Evolutionary conservation across 805 yeast species (phyloP).

Genomic region (Schwanniomyces polymorphus): DNA sequence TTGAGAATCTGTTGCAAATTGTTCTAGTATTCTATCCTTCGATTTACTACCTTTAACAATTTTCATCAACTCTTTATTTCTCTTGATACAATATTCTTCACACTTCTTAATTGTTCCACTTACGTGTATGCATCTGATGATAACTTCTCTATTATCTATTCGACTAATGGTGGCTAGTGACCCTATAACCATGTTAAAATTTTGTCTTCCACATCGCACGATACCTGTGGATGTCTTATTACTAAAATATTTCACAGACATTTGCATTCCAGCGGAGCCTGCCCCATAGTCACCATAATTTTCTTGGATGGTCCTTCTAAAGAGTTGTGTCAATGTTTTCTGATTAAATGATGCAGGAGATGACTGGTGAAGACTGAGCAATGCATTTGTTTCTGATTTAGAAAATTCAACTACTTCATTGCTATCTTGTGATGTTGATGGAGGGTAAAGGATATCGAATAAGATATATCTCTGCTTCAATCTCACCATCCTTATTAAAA

Average conservation of each 20-base stretch:
- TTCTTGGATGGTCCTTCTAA: conserved; percentile 56
- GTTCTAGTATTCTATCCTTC: not conserved
- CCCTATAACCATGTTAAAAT: conserved; percentile 60
- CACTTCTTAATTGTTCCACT: conserved; percentile 89
- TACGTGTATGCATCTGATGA: conserved; percentile 63
- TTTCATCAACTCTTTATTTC: conserved; percentile 42
- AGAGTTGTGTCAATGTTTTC: conserved; percentile 49
- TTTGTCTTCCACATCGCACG: conserved; percentile 69
- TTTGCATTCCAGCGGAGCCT: conserved; percentile 59
- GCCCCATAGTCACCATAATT: conserved; percentile 80
- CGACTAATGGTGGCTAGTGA: conserved; percentile 59
- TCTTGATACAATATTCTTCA: conserved; percentile 62
- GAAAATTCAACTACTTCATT: conserved; percentile 13
- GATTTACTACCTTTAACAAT: conserved; percentile 9
- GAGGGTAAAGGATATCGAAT: conserved; percentile 77
- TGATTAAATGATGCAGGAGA: conserved; percentile 50
- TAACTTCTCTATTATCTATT: conserved; percentile 49
- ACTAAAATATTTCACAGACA: conserved; percentile 77
- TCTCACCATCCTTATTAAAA: conserved; percentile 65
- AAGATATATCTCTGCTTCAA: conserved; percentile 81
- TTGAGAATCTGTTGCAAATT: conserved; percentile 6
- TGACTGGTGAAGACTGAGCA: conserved; percentile 50
- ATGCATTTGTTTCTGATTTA: conserved; percentile 32
- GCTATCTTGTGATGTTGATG: conserved; percentile 13
- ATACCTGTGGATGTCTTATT: conserved; percentile 83